These are phyloP conservation scores for Vitis hybrid DNA, from an alignment of 177 flowering plant species.

Conservation along the genomic window DNA sequence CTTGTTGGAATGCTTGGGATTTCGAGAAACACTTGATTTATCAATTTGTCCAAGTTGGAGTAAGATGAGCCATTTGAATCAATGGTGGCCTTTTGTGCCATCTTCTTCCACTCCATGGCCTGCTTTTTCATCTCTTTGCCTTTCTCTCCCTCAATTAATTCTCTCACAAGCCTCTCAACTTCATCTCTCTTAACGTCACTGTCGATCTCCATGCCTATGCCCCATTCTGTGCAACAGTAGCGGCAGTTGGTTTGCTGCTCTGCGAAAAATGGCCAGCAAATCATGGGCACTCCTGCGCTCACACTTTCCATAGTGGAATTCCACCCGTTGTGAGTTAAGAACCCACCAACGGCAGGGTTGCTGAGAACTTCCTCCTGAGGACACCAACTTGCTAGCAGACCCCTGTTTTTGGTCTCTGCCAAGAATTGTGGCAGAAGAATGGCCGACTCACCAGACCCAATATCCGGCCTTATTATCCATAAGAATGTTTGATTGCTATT, in stretches of 20 bases:
- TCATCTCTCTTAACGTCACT: slow-evolving; percentile 37
- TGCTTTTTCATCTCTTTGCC: slow-evolving; percentile 43
- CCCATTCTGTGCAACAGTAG: slow-evolving; percentile 43
- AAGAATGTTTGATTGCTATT: slow-evolving; percentile 27
- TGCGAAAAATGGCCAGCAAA: slow-evolving; percentile 66
- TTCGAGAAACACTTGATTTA: slow-evolving; percentile 20
- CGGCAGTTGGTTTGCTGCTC: slow-evolving; percentile 64
- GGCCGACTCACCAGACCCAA: slow-evolving; percentile 30
- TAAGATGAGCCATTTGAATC: slow-evolving; percentile 35
- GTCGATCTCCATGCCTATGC: slow-evolving; percentile 51
- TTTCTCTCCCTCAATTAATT: slow-evolving; percentile 49
- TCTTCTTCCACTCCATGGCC: slow-evolving; percentile 37
- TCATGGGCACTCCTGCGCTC: slow-evolving; percentile 44
- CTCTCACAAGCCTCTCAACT: slow-evolving; percentile 44
- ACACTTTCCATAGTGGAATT: slow-evolving; percentile 56
- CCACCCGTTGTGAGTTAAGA: slow-evolving; percentile 66
- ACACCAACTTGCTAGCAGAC: slow-evolving; percentile 48
- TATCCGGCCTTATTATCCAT: slow-evolving; percentile 41
- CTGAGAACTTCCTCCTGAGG: slow-evolving; percentile 50
- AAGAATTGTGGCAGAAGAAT: slow-evolving; percentile 37
- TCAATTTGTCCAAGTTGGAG: slow-evolving; percentile 27
- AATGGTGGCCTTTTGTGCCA: slow-evolving; percentile 26
- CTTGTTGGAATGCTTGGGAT: not conserved
- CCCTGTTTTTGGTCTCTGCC: slow-evolving; percentile 30
- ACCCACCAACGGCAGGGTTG: slow-evolving; percentile 52